phyloP scores from a whole-genome alignment of 2,329 filamentous ascomycete species.

The Dothistroma septosporum region DNA sequence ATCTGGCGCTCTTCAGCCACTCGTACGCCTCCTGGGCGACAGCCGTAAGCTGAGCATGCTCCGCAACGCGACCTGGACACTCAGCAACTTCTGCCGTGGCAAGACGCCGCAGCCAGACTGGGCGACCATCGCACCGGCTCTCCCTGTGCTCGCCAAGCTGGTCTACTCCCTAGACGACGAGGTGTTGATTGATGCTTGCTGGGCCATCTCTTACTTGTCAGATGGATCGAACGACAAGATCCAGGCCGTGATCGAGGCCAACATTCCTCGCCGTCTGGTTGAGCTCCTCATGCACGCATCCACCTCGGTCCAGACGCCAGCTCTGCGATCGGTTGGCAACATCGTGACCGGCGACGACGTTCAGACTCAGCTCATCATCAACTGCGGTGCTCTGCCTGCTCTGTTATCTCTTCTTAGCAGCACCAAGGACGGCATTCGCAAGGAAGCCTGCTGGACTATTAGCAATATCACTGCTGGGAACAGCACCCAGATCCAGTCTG shows the following conservation, averaged over 20 bases:
- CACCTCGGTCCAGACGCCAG: slow-evolving; percentile 95
- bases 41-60: slow-evolving; percentile 99
- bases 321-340: slow-evolving; percentile 94
- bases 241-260: slow-evolving; percentile 96
- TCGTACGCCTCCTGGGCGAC: slow-evolving; percentile 85
- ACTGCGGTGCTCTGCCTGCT: slow-evolving; percentile 88
- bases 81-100: slow-evolving; percentile 99
- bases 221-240: slow-evolving; percentile 99
- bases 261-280: slow-evolving; percentile 91
- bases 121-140: slow-evolving; percentile 88
- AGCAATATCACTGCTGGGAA: slow-evolving; percentile 98
- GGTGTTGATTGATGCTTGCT: slow-evolving; percentile 97
- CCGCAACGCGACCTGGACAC: slow-evolving; percentile 95
- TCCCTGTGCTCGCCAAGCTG: slow-evolving; percentile 92
- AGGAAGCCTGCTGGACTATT: slow-evolving; percentile 99
- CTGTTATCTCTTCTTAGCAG: slow-evolving; percentile 92
- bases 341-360: slow-evolving; percentile 98
- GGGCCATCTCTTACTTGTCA: slow-evolving; percentile 97
- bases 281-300: slow-evolving; percentile 98
- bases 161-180: slow-evolving; percentile 98
- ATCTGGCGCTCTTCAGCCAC: slow-evolving; percentile 83
- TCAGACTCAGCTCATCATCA: slow-evolving; percentile 98
- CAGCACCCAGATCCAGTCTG: slow-evolving; percentile 93
- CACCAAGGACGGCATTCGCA: slow-evolving; percentile 96
- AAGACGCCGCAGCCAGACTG: slow-evolving; percentile 99